These are phyloP conservation scores for Nigrospora sphaerica DNA, from an alignment of 2,329 filamentous ascomycete genomes.

Conservation along the genomic window DNA sequence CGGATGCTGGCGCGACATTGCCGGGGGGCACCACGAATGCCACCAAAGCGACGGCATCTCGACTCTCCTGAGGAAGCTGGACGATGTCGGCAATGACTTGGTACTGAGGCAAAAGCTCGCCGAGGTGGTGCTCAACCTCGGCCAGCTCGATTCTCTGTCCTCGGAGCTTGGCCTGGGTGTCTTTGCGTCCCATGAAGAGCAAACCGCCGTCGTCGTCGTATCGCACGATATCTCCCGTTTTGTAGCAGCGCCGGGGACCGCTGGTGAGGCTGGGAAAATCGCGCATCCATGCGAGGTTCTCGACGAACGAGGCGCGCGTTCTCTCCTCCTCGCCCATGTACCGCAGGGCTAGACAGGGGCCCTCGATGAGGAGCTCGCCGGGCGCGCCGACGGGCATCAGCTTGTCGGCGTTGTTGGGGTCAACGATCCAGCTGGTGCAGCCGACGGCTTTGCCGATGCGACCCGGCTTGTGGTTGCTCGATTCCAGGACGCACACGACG, in stretches of 20 bases:
- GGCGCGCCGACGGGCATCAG: slow-evolving; percentile 6
- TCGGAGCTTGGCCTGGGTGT: slow-evolving; percentile 32
- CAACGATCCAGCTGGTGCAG: slow-evolving; percentile 4
- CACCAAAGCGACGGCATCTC: neutral
- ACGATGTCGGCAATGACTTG: neutral
- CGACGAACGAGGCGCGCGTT: slow-evolving; percentile 13
- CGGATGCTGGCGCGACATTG: neutral
- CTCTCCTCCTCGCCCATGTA: slow-evolving; percentile 22
- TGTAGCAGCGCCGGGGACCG: slow-evolving; percentile 4
- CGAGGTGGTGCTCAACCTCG: slow-evolving; percentile 24
- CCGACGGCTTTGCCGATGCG: slow-evolving; percentile 1
- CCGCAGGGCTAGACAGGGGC: slow-evolving; percentile 10
- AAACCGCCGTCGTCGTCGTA: slow-evolving; percentile 23
- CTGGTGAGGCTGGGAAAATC: neutral
- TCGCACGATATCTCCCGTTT: slow-evolving; percentile 12
- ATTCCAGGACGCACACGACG: neutral
- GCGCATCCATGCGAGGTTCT: slow-evolving; percentile 5
- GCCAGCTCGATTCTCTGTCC: slow-evolving; percentile 34
- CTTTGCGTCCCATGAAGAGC: slow-evolving; percentile 24
- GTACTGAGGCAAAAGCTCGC: neutral
- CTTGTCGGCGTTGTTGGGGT: slow-evolving; percentile 4
- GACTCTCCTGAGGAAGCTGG: neutral
- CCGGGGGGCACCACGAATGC: neutral
- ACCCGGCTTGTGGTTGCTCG: neutral
- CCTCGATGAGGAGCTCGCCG: slow-evolving; percentile 10